Evolutionary conservation across 139 green algal genomes (phyloP).

Genomic region (Picochlorum sp.): DNA sequence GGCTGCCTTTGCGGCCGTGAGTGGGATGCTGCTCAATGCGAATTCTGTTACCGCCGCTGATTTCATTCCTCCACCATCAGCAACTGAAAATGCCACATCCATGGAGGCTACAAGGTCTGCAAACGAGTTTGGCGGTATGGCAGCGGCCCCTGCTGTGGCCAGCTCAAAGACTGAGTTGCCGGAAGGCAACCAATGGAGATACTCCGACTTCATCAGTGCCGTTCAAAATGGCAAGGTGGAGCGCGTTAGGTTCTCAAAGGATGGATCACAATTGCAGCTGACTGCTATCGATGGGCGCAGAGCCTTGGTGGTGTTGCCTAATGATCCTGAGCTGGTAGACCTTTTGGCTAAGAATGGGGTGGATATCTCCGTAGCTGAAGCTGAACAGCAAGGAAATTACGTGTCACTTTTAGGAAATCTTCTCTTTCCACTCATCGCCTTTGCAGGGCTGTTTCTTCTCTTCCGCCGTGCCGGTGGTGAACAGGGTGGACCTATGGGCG

Average conservation of each 20-base stretch:
- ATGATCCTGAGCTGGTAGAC: constrained; percentile 86
- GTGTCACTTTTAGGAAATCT: constrained; percentile 95
- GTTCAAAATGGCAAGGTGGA: constrained; percentile 88
- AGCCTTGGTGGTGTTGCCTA: constrained; percentile 68
- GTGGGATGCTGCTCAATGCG: neutral
- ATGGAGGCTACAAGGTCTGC: constrained; percentile 13
- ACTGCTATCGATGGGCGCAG: constrained; percentile 60
- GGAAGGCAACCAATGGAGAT: constrained; percentile 95
- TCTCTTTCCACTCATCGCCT: constrained; percentile 95
- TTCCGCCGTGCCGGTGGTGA: constrained; percentile 56
- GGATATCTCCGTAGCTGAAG: constrained; percentile 86
- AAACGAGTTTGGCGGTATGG: constrained; percentile 15
- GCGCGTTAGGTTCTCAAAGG: constrained; percentile 96
- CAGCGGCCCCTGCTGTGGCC: constrained; percentile 24
- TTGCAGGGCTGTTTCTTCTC: constrained; percentile 97
- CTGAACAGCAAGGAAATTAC: constrained; percentile 83
- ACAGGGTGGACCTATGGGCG: constrained; percentile 30
- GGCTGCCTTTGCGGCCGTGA: neutral
- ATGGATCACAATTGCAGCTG: constrained; percentile 74
- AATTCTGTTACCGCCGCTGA: constrained; percentile 32
- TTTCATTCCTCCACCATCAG: constrained; percentile 28
- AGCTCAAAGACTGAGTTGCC: constrained; percentile 57
- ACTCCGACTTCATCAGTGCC: constrained; percentile 92
- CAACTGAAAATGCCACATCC: constrained; percentile 15
- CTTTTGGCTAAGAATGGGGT: constrained; percentile 82